A percentile compares a stretch with the other conserved stretches of the same genome.
These are phyloP conservation scores for Diutina scorzettiae DNA, from an alignment of 1,139 yeast genomes.

Conservation along the genomic window DNA sequence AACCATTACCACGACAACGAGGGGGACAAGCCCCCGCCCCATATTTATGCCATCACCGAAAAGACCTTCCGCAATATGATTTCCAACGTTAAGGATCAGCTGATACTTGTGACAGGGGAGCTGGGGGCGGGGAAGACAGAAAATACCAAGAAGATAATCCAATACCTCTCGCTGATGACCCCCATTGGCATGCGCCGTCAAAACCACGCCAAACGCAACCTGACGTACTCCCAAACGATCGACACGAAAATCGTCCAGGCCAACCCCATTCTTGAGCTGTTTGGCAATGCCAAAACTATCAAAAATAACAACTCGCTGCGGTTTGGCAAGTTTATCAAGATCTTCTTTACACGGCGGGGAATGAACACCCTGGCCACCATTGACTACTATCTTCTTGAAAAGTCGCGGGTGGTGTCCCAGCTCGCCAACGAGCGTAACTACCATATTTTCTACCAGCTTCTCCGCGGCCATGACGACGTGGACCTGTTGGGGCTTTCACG, in stretches of 20 bases:
- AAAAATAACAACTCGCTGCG: constrained; percentile 92
- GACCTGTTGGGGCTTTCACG: constrained; percentile 39
- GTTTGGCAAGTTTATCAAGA: constrained; percentile 91
- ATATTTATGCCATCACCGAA: constrained; percentile 86
- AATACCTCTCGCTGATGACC: constrained; percentile 66
- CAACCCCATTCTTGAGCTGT: constrained; percentile 89
- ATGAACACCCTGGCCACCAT: constrained; percentile 80
- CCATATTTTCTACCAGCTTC: constrained; percentile 82
- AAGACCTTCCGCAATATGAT: constrained; percentile 72
- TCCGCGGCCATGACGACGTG: constrained; percentile 50
- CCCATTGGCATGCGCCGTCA: constrained; percentile 19
- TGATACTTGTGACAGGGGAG: constrained; percentile 93
- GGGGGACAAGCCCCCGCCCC: constrained; percentile 53
- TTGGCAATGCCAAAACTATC: constrained; percentile 95
- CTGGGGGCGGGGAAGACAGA: constrained; percentile 99
- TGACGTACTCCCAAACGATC: constrained; percentile 19
- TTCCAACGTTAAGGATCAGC: constrained; percentile 64
- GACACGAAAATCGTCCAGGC: constrained; percentile 87
- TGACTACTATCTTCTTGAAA: constrained; percentile 89
- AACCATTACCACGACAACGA: constrained; percentile 34
- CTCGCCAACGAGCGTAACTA: constrained; percentile 72
- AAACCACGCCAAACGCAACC: constrained; percentile 3
- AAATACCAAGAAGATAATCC: constrained; percentile 91
- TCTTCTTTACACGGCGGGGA: constrained; percentile 57
- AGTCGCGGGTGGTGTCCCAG: constrained; percentile 85